Conservation (phyloP, 306 rosid genomes). For the Malus fusca region DNA sequence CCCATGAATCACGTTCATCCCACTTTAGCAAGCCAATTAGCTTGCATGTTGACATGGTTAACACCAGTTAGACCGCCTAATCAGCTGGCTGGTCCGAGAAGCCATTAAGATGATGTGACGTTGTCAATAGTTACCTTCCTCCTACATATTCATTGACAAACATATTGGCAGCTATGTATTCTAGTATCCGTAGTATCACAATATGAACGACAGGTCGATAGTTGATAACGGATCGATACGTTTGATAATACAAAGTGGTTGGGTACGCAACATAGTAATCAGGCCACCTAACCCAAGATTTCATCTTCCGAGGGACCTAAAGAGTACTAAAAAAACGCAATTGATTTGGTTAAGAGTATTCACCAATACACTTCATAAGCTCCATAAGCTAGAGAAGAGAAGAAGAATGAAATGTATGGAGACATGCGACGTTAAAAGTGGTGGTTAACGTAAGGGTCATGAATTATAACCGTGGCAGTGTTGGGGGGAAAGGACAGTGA, state of each 20-base stretch:
- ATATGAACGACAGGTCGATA: too few relatives aligned
- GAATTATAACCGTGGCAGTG: neutral
- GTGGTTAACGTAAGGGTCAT: neutral
- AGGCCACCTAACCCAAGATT: neutral
- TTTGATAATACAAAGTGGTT: neutral
- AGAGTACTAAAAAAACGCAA: neutral
- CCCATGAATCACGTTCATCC: neutral
- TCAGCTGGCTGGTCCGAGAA: neutral
- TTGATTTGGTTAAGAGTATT: neutral
- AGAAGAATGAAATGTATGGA: neutral
- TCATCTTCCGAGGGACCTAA: neutral
- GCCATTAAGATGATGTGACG: neutral
- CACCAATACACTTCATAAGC: too few relatives aligned
- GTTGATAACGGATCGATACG: neutral
- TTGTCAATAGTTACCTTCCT: neutral
- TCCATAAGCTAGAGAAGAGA: too few relatives aligned
- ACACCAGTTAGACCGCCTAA: too few relatives aligned
- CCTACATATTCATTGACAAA: neutral
- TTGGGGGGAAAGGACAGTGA: conserved; percentile 4
- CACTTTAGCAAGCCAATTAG: neutral
- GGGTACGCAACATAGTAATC: neutral
- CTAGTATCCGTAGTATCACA: too few relatives aligned
- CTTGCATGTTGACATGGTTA: neutral
- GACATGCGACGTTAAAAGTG: too few relatives aligned
- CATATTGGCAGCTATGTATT: too few relatives aligned